Evolutionary conservation across 371 early-diverging fungal genomes (phyloP), one percentile per base, ranked within the genome.

Genomic region (Umbelopsis sp.): DNA sequence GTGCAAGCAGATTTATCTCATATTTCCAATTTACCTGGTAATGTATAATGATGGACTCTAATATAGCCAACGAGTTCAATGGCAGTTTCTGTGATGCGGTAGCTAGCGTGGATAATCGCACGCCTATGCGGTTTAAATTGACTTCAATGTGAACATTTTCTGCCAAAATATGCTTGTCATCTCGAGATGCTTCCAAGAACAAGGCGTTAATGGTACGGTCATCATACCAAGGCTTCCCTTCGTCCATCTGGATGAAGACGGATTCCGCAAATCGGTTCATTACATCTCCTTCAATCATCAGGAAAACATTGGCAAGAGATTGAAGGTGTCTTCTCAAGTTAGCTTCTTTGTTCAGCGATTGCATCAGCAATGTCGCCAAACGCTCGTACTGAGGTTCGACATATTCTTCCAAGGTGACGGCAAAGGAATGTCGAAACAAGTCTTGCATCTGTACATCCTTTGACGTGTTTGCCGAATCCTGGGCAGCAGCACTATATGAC

Each of bases 211-310:
- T 52, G 53, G 69, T 57, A 4, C 74, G 72, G 18, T 63, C 48
- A 57, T 76, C 75, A 44, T 76, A 72, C 82, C 82, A 82, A 22
- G 67, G 24, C 50, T 72, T 65, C 11, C 72, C 65, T n/a, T 74
- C 63, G 67, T 82, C 82, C 62, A 82, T 80, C 67, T 78, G 35
- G 32, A 69, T 22, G 8, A 68, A 68, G 24, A 68, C 35, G 64
- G 67, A 74, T 48, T 77, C 66, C 3, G 29, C 25, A 69, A 80
- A 82, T 9, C 79, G 18, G 65, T 83, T 79, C 83, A 80, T 80
- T n/a, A 77, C 12, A 35, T 79, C 76, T 22, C 71, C 75, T 63
- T 80, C 79, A 4, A 83, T 51, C 83, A 83, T 79, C 8, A 83
- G 50, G 65, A 77, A 83, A 2, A 83, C 63, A 1, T 77, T 74